A percentile compares a stretch with the other conserved stretches of the same genome.
phyloP scores from a whole-genome alignment of 2,329 filamentous ascomycete genomes.

The Reticulascus tulasneorum region DNA sequence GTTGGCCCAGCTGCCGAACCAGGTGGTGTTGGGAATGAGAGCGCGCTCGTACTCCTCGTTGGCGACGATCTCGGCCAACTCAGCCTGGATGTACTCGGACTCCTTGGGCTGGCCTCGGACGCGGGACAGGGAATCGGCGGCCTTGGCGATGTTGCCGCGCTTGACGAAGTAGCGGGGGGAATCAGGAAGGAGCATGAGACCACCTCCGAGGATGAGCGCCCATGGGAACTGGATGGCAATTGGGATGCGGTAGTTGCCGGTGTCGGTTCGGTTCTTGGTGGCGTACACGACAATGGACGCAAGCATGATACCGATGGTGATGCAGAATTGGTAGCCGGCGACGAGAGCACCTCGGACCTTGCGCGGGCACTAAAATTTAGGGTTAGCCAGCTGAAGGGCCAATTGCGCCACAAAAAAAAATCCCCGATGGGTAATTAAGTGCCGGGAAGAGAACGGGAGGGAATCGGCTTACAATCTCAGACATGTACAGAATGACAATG shows the following conservation, averaged over 20 bases:
- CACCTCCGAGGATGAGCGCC: constrained; percentile 69
- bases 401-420: not conserved
- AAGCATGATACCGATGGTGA: constrained; percentile 74
- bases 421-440: constrained; percentile 17
- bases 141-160: constrained; percentile 64
- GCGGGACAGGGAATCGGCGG: constrained; percentile 57
- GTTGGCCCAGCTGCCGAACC: constrained; percentile 64
- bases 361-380: constrained; percentile 43
- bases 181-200: constrained; percentile 75
- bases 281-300: constrained; percentile 72
- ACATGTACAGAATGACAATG: constrained; percentile 84
- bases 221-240: constrained; percentile 78
- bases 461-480: constrained; percentile 59
- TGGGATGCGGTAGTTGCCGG: constrained; percentile 72
- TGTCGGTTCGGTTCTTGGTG: constrained; percentile 58
- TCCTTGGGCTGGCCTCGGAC: constrained; percentile 71
- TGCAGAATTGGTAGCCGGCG: constrained; percentile 79
- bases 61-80: constrained; percentile 81
- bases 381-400: constrained; percentile 8
- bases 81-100: constrained; percentile 71
- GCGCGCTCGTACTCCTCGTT: constrained; percentile 82
- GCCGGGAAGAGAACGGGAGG: not conserved
- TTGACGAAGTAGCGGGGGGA: constrained; percentile 84
- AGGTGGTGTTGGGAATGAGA: constrained; percentile 61
- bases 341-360: constrained; percentile 76